phyloP scores from a whole-genome alignment of 2,329 filamentous ascomycete genomes.

The Alternaria burnsii region DNA sequence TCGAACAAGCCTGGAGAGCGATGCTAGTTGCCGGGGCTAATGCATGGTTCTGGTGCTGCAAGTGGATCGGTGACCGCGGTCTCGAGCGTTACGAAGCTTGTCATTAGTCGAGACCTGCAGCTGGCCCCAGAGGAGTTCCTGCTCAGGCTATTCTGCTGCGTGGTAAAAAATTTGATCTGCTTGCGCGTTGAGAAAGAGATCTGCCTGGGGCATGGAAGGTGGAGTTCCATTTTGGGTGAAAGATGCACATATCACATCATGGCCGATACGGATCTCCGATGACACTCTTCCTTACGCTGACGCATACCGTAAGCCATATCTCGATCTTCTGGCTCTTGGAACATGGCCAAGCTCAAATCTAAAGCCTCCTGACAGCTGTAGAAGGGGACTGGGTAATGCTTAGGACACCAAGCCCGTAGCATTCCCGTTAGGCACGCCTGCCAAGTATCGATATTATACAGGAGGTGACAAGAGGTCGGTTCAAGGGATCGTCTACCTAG shows the following conservation, averaged over 20 bases:
- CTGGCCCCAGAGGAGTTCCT: conserved; percentile 9
- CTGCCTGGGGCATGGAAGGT: background rate
- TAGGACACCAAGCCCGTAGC: conserved; percentile 23
- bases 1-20: conserved; percentile 28
- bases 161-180: background rate
- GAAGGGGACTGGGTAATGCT: conserved; percentile 16
- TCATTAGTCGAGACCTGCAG: conserved; percentile 10
- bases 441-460: conserved; percentile 18
- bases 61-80: conserved; percentile 28
- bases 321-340: background rate
- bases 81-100: conserved; percentile 21
- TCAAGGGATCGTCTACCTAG: conserved; percentile 17
- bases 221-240: background rate
- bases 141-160: background rate
- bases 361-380: conserved; percentile 19
- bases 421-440: conserved; percentile 14
- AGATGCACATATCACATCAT: background rate
- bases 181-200: background rate
- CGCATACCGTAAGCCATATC: background rate
- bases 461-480: conserved; percentile 9
- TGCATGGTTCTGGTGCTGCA: conserved; percentile 16
- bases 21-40: conserved; percentile 19
- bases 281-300: background rate
- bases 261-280: background rate
- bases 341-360: conserved; percentile 15